Evolutionary conservation across 2,329 filamentous ascomycete genomes (phyloP).

Genomic region (Pestalotiopsis sp.): DNA sequence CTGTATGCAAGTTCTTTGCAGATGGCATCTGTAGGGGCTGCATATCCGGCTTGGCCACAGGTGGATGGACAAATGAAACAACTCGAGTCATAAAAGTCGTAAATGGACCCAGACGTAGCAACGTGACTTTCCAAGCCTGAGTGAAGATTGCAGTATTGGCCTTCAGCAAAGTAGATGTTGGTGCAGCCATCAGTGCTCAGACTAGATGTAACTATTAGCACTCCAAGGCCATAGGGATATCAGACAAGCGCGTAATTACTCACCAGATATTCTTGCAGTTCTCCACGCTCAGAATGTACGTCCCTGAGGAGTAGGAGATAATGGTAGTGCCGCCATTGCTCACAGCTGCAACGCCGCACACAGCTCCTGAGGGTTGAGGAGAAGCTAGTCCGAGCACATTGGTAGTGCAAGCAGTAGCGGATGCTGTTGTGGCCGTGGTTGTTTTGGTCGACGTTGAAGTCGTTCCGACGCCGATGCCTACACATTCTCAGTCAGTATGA

Average conservation of each 20-base stretch:
- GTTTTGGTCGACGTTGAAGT: background rate
- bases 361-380: background rate
- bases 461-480: no score
- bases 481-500: no score
- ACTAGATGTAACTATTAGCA: background rate
- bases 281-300: background rate
- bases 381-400: background rate
- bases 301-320: background rate
- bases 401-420: background rate
- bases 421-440: background rate
- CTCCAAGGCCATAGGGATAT: background rate
- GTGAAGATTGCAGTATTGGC: background rate
- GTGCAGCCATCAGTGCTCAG: background rate
- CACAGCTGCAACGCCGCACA: background rate
- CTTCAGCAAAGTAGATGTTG: conserved; percentile 1
- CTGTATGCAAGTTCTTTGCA: background rate
- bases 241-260: background rate
- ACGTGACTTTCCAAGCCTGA: background rate
- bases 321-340: background rate
- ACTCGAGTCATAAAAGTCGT: background rate
- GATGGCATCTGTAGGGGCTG: background rate
- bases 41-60: background rate
- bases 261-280: background rate
- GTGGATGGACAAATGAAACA: background rate
- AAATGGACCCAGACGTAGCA: background rate